Base-by-base conservation (phyloP, 768 basidiomycete species). In the Epithele typhae region DNA sequence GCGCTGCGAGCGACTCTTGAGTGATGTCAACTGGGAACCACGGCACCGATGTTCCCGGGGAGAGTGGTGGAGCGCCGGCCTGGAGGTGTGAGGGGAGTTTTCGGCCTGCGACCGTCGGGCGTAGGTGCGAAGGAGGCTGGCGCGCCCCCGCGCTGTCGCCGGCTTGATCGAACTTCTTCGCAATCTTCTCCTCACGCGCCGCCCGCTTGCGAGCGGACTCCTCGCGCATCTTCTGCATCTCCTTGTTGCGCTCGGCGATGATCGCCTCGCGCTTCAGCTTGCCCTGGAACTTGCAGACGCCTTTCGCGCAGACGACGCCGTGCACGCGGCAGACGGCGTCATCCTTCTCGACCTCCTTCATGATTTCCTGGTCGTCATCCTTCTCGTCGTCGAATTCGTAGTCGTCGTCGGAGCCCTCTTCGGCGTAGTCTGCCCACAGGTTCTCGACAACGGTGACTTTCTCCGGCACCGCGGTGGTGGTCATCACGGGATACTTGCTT, bases 271-370 rank as follows among this genome's bases (percentile, higher is more conserved):
- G 59, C 17, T 58, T 9, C 49, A 63, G 60, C 25, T n/a, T 55
- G 2, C 63, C 64, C 37, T 67, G 66, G 46, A 62, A 62, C 40
- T 40, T 44, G 27, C 68, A 70, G 37, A 70, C 69, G 43, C 68
- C 65, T 50, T 65, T 66, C 47, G 55, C 66, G 55, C 68, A 70
- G 12, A 68, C 57, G 22, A 50, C 35, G 9, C 65, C 64, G 37
- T 71, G 69, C 23, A 60, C 64, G 1, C 46, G 51, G 49, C 68
- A 70, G 22, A 45, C 6, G 11, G 19, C 8, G 25, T 21, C n/a
- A 15, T 43, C 25, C 24, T 40, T 33, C 25, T 23, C 33, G 10
- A 39, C 32, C 7, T 32, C 46, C 2, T 27, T 25, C 12, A n/a
- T 33, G 10, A 47, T 38, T 4, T 45, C 30, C 10, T 45, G 27